phyloP scores from a whole-genome alignment of 768 basidiomycete genomes.

The Termitomyces sp. region DNA sequence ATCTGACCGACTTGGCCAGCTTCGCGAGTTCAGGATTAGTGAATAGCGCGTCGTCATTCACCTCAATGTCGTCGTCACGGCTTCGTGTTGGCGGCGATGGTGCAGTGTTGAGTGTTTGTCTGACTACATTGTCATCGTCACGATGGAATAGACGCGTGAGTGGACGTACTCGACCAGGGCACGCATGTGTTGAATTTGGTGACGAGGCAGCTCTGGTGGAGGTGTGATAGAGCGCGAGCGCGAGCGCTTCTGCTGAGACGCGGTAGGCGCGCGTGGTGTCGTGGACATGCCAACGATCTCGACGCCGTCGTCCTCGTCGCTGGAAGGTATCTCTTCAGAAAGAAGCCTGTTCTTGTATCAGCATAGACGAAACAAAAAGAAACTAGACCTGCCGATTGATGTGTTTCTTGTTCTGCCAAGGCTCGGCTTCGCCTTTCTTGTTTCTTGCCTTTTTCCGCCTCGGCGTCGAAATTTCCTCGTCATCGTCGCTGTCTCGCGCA shows the following conservation, averaged over 20 bases:
- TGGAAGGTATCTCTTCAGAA: constrained; percentile 27
- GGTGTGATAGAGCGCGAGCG: constrained; percentile 73
- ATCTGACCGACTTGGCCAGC: constrained; percentile 37
- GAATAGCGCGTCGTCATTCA: constrained; percentile 43
- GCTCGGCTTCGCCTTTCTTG: constrained; percentile 33
- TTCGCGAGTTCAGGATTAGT: constrained; percentile 59
- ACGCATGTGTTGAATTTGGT: constrained; percentile 52
- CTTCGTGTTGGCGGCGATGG: constrained; percentile 32
- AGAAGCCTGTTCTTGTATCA: constrained; percentile 26
- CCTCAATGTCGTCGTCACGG: constrained; percentile 32
- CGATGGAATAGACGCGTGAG: neutral
- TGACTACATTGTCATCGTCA: constrained; percentile 17
- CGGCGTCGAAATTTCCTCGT: constrained; percentile 27
- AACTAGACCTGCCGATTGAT: constrained; percentile 33
- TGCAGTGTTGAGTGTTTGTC: constrained; percentile 39
- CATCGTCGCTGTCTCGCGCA: constrained; percentile 17
- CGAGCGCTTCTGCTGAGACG: constrained; percentile 34
- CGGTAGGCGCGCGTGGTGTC: constrained; percentile 26
- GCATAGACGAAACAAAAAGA: neutral
- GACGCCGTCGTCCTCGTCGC: constrained; percentile 29
- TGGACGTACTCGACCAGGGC: constrained; percentile 53
- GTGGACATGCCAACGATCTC: constrained; percentile 25
- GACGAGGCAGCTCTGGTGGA: constrained; percentile 54
- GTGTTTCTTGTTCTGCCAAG: constrained; percentile 39
- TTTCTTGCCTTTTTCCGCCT: constrained; percentile 29